Evolutionary conservation across 768 basidiomycete species (phyloP).

Genomic region (Russula foetens): DNA sequence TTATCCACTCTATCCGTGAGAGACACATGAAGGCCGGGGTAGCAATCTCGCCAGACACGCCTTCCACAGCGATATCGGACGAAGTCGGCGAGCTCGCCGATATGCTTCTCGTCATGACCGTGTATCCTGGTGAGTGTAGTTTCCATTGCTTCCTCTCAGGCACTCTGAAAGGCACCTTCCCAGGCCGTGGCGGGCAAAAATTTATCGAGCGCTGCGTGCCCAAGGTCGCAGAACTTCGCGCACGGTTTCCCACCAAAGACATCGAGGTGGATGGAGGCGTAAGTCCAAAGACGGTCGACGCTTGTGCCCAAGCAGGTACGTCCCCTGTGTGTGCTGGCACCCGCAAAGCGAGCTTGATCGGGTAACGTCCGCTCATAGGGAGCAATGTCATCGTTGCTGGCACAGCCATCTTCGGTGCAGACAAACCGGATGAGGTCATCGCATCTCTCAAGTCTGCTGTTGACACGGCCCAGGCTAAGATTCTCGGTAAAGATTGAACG

Average conservation of each 20-base stretch:
- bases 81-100: slow-evolving; percentile 77
- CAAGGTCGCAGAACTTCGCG: slow-evolving; percentile 86
- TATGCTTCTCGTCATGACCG: slow-evolving; percentile 98
- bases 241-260: slow-evolving; percentile 86
- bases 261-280: slow-evolving; percentile 99
- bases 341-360: background rate
- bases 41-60: slow-evolving; percentile 94
- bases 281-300: slow-evolving; percentile 80
- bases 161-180: background rate
- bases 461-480: slow-evolving; percentile 52
- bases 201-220: slow-evolving; percentile 89
- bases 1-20: slow-evolving; percentile 76
- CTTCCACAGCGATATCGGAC: slow-evolving; percentile 80
- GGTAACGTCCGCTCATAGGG: slow-evolving; percentile 39
- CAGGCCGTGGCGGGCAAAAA: slow-evolving; percentile 92
- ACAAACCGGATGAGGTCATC: slow-evolving; percentile 76
- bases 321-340: slow-evolving; percentile 12
- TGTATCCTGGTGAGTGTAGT: slow-evolving; percentile 64
- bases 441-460: slow-evolving; percentile 59
- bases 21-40: slow-evolving; percentile 90
- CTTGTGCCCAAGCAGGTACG: slow-evolving; percentile 83
- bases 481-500: slow-evolving; percentile 21
- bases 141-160: background rate
- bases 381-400: slow-evolving; percentile 99
- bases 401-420: slow-evolving; percentile 84